Evolutionary conservation across 2,329 filamentous ascomycete genomes (phyloP).

Genomic region (Stagonosporopsis cucurbitacearum): DNA sequence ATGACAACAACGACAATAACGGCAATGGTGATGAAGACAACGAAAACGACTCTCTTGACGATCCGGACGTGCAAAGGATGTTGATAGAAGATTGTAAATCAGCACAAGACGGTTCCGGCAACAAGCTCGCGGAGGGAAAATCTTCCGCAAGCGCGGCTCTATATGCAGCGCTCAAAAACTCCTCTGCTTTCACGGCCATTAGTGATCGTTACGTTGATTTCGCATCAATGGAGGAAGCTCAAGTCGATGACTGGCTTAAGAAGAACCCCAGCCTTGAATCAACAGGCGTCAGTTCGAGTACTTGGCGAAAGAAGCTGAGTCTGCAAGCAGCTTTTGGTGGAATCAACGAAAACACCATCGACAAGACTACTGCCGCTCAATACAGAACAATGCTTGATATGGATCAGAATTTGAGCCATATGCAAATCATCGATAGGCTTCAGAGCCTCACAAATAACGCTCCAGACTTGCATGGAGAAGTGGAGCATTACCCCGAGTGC

Average conservation of each 20-base stretch:
- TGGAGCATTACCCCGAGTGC: not conserved
- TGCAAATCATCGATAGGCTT: not conserved
- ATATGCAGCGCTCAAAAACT: not conserved
- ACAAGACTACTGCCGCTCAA: not conserved
- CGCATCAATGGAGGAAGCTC: not conserved
- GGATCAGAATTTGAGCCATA: not conserved
- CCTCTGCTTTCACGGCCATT: not conserved
- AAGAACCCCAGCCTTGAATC: not conserved
- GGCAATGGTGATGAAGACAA: not conserved
- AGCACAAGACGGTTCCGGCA: not conserved
- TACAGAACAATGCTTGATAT: not conserved
- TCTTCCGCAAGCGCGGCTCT: not conserved
- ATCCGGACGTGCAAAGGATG: not conserved
- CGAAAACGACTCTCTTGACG: not conserved
- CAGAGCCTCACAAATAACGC: not conserved
- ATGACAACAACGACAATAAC: not conserved
- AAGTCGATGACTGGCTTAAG: not conserved
- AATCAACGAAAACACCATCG: not conserved
- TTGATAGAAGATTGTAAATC: not conserved
- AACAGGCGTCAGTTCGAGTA: not conserved
- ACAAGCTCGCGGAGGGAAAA: not conserved
- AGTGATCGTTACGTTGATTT: not conserved
- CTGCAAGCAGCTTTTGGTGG: not conserved
- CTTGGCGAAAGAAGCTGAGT: not conserved
- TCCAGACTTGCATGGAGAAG: not conserved